These are phyloP conservation scores for Isatis tinctoria DNA, from an alignment of 345 rosid genomes.

Conservation along the genomic window DNA sequence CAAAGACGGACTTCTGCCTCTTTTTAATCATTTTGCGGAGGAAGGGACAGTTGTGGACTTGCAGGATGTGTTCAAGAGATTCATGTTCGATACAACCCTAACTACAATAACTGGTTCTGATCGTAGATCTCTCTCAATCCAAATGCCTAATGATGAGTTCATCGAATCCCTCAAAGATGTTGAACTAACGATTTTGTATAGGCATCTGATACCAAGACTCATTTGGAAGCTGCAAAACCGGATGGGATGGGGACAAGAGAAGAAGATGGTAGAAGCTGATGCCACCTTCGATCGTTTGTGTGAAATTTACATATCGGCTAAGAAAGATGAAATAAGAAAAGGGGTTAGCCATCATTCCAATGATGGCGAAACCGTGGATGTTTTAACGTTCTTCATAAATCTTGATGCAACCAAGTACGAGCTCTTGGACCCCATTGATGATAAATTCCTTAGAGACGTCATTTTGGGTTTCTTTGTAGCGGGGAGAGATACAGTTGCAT, in stretches of 20 bases:
- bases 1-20: conserved; percentile 14
- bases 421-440: not conserved
- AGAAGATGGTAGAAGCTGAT: not conserved
- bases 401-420: not conserved
- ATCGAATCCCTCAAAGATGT: conserved; percentile 7
- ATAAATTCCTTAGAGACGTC: not conserved
- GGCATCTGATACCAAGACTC: conserved; percentile 20
- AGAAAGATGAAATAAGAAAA: not conserved
- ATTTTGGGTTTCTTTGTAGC: not conserved
- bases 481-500: not conserved
- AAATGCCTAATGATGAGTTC: conserved; percentile 28
- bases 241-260: not conserved
- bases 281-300: not conserved
- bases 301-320: not conserved
- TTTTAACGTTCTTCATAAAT: not conserved
- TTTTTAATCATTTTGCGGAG: conserved; percentile 19
- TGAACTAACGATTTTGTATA: conserved; percentile 17
- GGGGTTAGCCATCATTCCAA: not conserved
- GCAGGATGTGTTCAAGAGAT: conserved; percentile 36
- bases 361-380: not conserved
- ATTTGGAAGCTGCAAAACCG: conserved; percentile 25
- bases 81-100: conserved; percentile 39
- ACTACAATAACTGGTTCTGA: conserved; percentile 35
- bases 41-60: not conserved
- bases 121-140: conserved; percentile 31